Evolutionary conservation across 257 asterid genomes (phyloP), one percentile per base, ranked within the genome.

Genomic region (Linaria vulgaris): DNA sequence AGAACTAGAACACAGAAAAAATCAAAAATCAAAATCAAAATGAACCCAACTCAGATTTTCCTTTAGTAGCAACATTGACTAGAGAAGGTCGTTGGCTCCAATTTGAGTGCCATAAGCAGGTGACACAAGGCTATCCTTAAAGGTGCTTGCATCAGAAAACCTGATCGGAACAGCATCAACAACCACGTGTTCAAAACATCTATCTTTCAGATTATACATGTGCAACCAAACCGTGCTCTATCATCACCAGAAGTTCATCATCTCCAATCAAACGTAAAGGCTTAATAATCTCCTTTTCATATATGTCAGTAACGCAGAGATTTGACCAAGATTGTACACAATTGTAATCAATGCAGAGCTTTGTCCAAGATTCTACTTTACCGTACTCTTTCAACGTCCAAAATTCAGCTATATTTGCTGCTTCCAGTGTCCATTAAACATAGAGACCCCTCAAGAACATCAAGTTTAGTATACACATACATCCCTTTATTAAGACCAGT

Each of bases 341-440:
- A n/a, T 56, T 56, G 5, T 3, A 21, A n/a, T 13, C 38, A 16
- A 31, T 39, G 0, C 4, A 12, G 6, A 56, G 31, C 16, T 10
- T 30, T 14, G 21, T 16, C 62, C 62, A 56, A 16, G 47, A n/a
- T n/a, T 34, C 21, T 1, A 3, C 45, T 15, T n/a, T 13, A 3
- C 45, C 45, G 34, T 56, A 56, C 62, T 56, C 47, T 15, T 56
- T 22, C 45, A 56, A 27, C 47, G 15, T 56, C 62, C 62, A 56
- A 19, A 56, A 3, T 10, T 56, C 62, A 1, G 15, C 41, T 7
- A 44, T 56, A 34, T n/a, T 21, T 27, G 31, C 23, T 0, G 31
- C 12, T 39, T 10, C 30, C 1, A 15, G 7, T 15, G 20, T 56
- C 47, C 44, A 56, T 46, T 13, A 56, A 9, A 56, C 62, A 56